Percentiles rank a stretch among this genome's conserved stretches.
Evolutionary conservation across 2,329 filamentous ascomycete genomes (phyloP).

Genomic region (Cordyceps tenuipes): DNA sequence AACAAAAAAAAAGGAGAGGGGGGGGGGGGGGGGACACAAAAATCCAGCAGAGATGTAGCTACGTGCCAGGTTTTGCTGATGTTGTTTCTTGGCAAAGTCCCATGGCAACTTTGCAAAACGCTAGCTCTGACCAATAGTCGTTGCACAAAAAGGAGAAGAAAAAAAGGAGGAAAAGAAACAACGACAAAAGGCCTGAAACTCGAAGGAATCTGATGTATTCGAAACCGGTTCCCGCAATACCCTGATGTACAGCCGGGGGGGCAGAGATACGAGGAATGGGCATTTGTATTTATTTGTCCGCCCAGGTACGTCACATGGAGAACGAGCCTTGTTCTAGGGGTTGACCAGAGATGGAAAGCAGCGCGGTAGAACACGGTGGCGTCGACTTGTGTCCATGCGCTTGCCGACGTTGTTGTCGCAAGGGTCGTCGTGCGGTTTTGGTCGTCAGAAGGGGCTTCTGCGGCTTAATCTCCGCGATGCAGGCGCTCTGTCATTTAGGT

Average conservation of each 20-base stretch:
- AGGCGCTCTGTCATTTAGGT: not conserved
- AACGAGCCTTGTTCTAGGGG: not conserved
- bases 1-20: no score
- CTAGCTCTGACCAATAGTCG: not conserved
- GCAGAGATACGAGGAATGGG: no score
- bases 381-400: no score
- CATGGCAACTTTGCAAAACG: not conserved
- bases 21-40: not conserved
- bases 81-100: not conserved
- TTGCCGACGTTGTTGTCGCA: no score
- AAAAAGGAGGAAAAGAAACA: not conserved
- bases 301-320: not conserved
- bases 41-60: not conserved
- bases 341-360: not conserved
- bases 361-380: no score
- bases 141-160: not conserved
- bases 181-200: not conserved
- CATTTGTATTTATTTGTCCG: no score
- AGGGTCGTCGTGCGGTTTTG: not conserved
- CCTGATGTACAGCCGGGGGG: not conserved
- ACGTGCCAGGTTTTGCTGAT: no score
- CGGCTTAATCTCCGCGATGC: not conserved
- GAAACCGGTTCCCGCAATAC: not conserved
- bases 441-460: not conserved
- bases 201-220: not conserved